phyloP scores from a whole-genome alignment of 768 basidiomycete species.

The Cystobasidium onofrii region DNA sequence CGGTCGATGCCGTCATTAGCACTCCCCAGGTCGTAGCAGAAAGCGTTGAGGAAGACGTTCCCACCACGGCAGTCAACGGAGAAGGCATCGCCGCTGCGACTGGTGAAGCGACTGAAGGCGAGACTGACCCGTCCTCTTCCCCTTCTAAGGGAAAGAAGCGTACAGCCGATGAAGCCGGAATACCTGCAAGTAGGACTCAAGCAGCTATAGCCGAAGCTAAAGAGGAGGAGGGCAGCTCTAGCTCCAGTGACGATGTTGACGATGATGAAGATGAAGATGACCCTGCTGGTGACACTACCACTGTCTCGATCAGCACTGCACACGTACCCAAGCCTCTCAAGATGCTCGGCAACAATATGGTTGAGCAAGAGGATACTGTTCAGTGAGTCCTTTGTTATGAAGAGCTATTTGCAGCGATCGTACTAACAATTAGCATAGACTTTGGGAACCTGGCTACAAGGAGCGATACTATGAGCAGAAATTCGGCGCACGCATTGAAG shows the following conservation, averaged over 20 bases:
- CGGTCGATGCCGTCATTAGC: constrained; percentile 7
- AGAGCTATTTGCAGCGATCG: not conserved
- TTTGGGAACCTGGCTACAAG: constrained; percentile 93
- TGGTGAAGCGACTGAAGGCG: not conserved
- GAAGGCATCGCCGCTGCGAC: not conserved
- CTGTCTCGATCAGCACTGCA: constrained; percentile 44
- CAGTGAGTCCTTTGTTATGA: constrained; percentile 53
- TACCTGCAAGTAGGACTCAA: not conserved
- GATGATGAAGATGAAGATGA: constrained; percentile 43
- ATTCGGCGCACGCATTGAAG: constrained; percentile 67
- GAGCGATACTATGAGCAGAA: constrained; percentile 92
- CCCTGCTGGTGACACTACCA: constrained; percentile 42
- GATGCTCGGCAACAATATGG: constrained; percentile 82
- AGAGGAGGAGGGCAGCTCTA: constrained; percentile 36
- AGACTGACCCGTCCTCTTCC: constrained; percentile 10
- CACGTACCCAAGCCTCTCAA: constrained; percentile 50
- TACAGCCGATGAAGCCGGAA: constrained; percentile 46
- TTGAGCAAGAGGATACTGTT: constrained; percentile 87
- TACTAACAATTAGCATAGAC: constrained; percentile 49
- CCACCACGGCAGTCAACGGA: constrained; percentile 13
- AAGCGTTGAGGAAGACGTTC: constrained; percentile 26
- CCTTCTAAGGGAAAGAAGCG: constrained; percentile 50
- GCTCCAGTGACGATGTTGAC: constrained; percentile 47
- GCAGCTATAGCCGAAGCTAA: constrained; percentile 21
- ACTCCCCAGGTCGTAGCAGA: constrained; percentile 3